These are phyloP conservation scores for Candida ponderosae DNA, from an alignment of 805 yeast genomes.

Conservation along the genomic window DNA sequence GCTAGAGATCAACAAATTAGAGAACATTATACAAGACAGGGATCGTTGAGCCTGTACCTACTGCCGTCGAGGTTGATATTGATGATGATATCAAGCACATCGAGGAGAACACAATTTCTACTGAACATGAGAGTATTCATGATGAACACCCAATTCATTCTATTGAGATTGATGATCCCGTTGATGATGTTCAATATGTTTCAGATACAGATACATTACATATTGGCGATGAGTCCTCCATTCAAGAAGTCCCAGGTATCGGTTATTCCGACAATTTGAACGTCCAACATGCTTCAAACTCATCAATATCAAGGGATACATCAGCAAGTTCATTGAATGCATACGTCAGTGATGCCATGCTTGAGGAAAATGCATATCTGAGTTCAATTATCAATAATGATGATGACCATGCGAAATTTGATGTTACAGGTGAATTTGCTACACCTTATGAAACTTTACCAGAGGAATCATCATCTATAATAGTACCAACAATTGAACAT, in stretches of 20 bases:
- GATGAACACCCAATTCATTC: not conserved
- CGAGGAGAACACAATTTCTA: too few species aligned
- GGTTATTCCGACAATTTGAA: too few species aligned
- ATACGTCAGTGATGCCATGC: not conserved
- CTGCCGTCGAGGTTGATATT: too few species aligned
- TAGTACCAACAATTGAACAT: too few species aligned
- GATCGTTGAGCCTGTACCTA: too few species aligned
- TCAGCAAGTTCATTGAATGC: not conserved
- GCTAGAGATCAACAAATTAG: too few species aligned
- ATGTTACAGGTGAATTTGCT: not conserved
- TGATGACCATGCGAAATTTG: not conserved
- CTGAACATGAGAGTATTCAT: too few species aligned
- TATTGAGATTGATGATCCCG: not conserved
- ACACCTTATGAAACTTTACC: too few species aligned
- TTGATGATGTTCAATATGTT: slow-evolving; percentile 2
- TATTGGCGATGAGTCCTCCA: slow-evolving; percentile 6
- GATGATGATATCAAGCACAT: too few species aligned
- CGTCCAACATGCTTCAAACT: not conserved
- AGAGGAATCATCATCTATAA: too few species aligned
- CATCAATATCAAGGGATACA: not conserved
- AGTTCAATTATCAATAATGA: slow-evolving; percentile 11
- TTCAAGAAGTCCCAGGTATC: slow-evolving; percentile 3
- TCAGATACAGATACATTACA: slow-evolving; percentile 19
- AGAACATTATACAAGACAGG: too few species aligned
- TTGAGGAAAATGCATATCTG: slow-evolving; percentile 16